Evolutionary conservation across 2,329 filamentous ascomycete genomes (phyloP).

Genomic region (Plenodomus biglobosus): DNA sequence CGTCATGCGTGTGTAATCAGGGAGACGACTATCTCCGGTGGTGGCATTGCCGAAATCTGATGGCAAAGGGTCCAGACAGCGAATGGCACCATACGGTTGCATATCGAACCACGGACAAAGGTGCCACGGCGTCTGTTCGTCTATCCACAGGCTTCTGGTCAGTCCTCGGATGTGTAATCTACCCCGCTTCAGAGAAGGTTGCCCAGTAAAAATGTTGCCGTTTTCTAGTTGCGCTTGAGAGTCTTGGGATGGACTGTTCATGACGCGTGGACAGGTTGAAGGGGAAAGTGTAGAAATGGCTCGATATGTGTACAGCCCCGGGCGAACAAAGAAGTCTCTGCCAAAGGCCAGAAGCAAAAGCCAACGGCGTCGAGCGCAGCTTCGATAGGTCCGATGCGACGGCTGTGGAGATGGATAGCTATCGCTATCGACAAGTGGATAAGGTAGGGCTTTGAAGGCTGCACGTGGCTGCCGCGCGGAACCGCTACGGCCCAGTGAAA

Average conservation of each 20-base stretch:
- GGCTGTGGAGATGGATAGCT: slow-evolving; percentile 31
- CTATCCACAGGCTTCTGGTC: slow-evolving; percentile 2
- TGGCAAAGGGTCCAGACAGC: slow-evolving; percentile 5
- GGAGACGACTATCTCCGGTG: background rate
- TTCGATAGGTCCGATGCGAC: slow-evolving; percentile 19
- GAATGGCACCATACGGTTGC: slow-evolving; percentile 2
- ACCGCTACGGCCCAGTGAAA: slow-evolving; percentile 21
- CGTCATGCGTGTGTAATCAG: too few species aligned
- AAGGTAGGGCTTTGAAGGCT: slow-evolving; percentile 28
- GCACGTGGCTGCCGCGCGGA: slow-evolving; percentile 27
- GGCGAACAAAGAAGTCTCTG: background rate
- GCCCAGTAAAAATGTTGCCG: slow-evolving; percentile 8
- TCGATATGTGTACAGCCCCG: slow-evolving; percentile 4
- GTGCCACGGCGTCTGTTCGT: slow-evolving; percentile 14
- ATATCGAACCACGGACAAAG: background rate
- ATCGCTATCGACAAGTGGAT: slow-evolving; percentile 44
- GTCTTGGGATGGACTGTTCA: slow-evolving; percentile 3
- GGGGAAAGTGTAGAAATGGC: slow-evolving; percentile 4
- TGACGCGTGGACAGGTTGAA: slow-evolving; percentile 16
- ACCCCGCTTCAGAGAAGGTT: slow-evolving; percentile 11
- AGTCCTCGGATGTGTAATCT: slow-evolving; percentile 4
- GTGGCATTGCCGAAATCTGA: slow-evolving; percentile 9
- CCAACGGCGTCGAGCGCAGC: slow-evolving; percentile 4
- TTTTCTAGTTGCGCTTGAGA: slow-evolving; percentile 14
- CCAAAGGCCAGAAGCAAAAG: slow-evolving; percentile 10